A percentile compares a stretch with the other conserved stretches of the same genome.
These are phyloP conservation scores for Volvox carteri DNA, from an alignment of 163 green algal genomes.

Conservation along the genomic window DNA sequence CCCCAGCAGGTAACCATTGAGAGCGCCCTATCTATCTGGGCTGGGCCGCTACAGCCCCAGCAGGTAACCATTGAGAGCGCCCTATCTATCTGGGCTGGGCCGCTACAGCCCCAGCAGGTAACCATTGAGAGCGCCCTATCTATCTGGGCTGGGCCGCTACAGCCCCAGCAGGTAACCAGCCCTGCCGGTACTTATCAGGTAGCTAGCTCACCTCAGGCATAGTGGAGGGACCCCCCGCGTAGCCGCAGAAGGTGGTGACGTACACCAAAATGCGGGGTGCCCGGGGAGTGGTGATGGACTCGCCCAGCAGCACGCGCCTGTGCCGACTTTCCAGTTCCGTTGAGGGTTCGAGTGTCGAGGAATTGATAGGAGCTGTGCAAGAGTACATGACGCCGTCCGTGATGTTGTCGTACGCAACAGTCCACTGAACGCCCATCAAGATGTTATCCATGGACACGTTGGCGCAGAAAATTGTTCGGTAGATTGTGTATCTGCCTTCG, in stretches of 20 bases:
- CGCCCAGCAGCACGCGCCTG: background rate
- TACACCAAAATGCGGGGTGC: background rate
- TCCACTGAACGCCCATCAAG: background rate
- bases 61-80: too few species aligned
- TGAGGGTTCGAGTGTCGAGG: background rate
- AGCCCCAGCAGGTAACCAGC: background rate
- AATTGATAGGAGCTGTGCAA: background rate
- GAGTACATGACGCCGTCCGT: background rate
- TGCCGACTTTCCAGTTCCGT: conserved; percentile 27
- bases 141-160: background rate
- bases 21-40: too few species aligned
- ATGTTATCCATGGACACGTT: background rate
- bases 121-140: background rate
- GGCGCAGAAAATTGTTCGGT: background rate
- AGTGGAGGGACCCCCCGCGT: too few species aligned
- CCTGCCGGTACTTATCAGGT: too few species aligned
- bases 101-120: too few species aligned
- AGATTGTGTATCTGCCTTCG: background rate
- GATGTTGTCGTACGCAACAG: background rate
- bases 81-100: too few species aligned
- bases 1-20: too few species aligned
- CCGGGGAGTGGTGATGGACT: background rate
- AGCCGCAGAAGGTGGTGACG: conserved; percentile 25
- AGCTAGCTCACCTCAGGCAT: too few species aligned
- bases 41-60: too few species aligned